phyloP scores from a whole-genome alignment of 129 eudicot species.

The Tanacetum coccineum region DNA sequence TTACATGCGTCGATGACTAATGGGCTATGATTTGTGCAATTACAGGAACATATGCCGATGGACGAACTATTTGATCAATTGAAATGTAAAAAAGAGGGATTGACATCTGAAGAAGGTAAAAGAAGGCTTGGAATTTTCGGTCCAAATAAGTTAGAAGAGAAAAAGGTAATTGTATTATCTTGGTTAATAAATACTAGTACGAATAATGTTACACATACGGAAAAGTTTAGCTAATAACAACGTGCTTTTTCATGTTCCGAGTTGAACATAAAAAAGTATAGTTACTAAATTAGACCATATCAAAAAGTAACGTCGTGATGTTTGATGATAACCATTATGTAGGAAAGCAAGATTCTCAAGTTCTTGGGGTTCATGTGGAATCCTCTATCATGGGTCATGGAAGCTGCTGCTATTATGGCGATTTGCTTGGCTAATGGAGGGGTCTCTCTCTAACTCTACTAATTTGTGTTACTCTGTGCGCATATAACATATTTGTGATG shows the following conservation, averaged over 20 bases:
- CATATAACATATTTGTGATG: not conserved
- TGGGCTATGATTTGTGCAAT: not conserved
- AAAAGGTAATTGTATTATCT: constrained; percentile 37
- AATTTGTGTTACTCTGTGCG: no score
- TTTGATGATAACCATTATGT: constrained; percentile 4
- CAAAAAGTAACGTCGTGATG: not conserved
- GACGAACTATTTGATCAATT: constrained; percentile 64
- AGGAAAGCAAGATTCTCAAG: constrained; percentile 67
- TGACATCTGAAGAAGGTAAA: constrained; percentile 53
- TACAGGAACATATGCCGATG: constrained; percentile 62
- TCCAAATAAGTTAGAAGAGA: constrained; percentile 81
- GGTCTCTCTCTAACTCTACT: constrained; percentile 27
- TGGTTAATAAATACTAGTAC: not conserved
- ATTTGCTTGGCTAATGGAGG: constrained; percentile 85
- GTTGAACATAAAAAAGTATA: no score
- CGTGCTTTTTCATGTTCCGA: not conserved
- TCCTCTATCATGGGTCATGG: constrained; percentile 96
- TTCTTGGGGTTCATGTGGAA: constrained; percentile 94
- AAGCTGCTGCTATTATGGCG: constrained; percentile 86
- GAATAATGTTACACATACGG: no score
- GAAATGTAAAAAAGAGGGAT: constrained; percentile 55
- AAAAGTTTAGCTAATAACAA: not conserved
- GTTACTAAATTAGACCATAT: no score
- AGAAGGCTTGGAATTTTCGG: constrained; percentile 69
- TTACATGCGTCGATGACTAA: not conserved